Evolutionary conservation across 345 rosid genomes (phyloP).

Genomic region (Gossypium stocksii): DNA sequence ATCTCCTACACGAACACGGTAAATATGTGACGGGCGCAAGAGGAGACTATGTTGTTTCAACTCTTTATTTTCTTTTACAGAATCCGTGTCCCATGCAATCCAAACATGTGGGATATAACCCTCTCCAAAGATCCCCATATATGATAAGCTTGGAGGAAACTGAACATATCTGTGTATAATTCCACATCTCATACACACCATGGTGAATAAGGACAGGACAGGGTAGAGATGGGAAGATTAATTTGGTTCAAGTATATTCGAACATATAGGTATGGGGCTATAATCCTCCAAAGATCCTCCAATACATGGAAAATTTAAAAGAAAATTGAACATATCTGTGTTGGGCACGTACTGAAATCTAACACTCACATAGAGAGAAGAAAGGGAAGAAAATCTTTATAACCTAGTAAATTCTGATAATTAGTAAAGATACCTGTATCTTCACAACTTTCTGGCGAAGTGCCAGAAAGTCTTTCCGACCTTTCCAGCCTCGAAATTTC

Average conservation of each 20-base stretch:
- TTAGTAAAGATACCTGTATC: constrained; percentile 59
- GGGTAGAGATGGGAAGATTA: not conserved
- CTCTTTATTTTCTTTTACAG: no score
- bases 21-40: not conserved
- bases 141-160: not conserved
- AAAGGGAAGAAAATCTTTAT: not conserved
- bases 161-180: not conserved
- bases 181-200: not conserved
- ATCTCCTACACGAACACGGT: not conserved
- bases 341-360: not conserved
- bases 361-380: not conserved
- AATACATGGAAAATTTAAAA: not conserved
- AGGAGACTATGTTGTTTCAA: not conserved
- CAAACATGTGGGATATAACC: not conserved
- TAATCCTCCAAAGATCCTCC: not conserved
- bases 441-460: constrained; percentile 80
- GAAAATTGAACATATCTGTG: not conserved
- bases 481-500: constrained; percentile 90
- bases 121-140: not conserved
- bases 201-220: not conserved
- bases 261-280: not conserved
- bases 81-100: not conserved
- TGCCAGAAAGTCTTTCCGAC: constrained; percentile 62
- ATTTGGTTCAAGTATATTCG: not conserved
- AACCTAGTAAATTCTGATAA: constrained; percentile 13